These are phyloP conservation scores for Ophiostoma sp. DNA, from an alignment of 2,329 filamentous ascomycete genomes.

Conservation along the genomic window DNA sequence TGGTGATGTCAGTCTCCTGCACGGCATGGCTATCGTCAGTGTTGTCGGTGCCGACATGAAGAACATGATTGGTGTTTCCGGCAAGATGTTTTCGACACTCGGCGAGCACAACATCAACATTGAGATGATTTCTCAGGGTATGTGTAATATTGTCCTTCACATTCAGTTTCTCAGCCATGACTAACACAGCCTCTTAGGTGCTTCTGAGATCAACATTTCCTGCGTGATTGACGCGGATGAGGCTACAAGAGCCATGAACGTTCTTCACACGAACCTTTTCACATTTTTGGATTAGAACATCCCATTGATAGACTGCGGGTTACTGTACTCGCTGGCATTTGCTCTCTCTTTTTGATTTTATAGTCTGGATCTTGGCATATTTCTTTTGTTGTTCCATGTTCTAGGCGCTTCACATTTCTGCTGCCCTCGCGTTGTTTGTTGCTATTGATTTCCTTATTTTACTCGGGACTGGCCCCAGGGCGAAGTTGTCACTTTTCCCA, in stretches of 20 bases:
- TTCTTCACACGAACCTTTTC: constrained; percentile 93
- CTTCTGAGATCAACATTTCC: constrained; percentile 98
- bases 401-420: background rate
- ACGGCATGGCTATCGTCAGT: constrained; percentile 91
- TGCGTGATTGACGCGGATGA: constrained; percentile 92
- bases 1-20: constrained; percentile 84
- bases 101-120: constrained; percentile 94
- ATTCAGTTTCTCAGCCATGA: constrained; percentile 15
- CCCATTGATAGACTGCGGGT: background rate
- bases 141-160: constrained; percentile 26
- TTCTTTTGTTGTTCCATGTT: constrained; percentile 12
- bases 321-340: background rate
- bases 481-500: background rate
- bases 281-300: constrained; percentile 72
- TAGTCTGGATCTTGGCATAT: background rate
- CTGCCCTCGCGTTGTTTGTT: constrained; percentile 4
- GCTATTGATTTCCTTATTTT: background rate
- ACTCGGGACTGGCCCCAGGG: background rate
- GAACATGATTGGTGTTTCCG: constrained; percentile 91
- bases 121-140: constrained; percentile 99
- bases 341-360: background rate
- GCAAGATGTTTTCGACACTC: constrained; percentile 89
- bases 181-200: constrained; percentile 50
- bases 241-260: constrained; percentile 88
- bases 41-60: constrained; percentile 94